Evolutionary conservation across 768 basidiomycete species (phyloP).

Genomic region (Porpolomopsis calyptriformis): DNA sequence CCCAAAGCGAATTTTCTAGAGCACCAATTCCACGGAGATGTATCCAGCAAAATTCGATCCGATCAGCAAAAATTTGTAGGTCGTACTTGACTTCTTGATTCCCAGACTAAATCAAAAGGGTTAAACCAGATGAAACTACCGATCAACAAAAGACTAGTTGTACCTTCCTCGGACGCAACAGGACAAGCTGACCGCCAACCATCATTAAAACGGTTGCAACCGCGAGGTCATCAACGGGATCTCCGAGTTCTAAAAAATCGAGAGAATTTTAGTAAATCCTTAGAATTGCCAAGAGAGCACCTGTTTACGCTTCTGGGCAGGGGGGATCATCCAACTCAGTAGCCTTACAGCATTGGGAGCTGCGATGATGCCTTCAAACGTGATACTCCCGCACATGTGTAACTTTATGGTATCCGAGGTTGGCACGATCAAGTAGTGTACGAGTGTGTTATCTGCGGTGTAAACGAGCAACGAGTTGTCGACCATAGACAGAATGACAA

Average conservation of each 20-base stretch:
- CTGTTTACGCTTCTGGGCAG: conserved; percentile 78
- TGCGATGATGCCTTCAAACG: conserved; percentile 82
- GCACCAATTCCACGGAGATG: conserved; percentile 89
- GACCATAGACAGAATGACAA: conserved; percentile 81
- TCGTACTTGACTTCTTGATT: conserved; percentile 91
- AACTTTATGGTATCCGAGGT: conserved; percentile 75
- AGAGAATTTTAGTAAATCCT: not conserved
- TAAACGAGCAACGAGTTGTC: conserved; percentile 94
- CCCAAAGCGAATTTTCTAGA: conserved; percentile 96
- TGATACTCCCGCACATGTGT: conserved; percentile 89
- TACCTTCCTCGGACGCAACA: conserved; percentile 84
- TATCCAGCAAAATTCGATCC: conserved; percentile 99
- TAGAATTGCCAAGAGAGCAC: not conserved
- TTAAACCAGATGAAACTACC: not conserved
- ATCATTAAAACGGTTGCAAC: conserved; percentile 95
- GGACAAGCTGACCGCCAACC: conserved; percentile 81
- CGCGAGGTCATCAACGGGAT: conserved; percentile 84
- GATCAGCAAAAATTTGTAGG: conserved; percentile 91
- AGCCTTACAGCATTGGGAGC: conserved; percentile 76
- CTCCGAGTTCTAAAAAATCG: conserved; percentile 63
- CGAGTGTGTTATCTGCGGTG: conserved; percentile 85
- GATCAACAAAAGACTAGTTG: conserved; percentile 5
- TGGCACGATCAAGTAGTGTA: conserved; percentile 85
- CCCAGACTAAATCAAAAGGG: conserved; percentile 42
- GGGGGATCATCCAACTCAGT: conserved; percentile 95